Conservation (phyloP, 306 rosid genomes). For the Dryas drummondii region DNA sequence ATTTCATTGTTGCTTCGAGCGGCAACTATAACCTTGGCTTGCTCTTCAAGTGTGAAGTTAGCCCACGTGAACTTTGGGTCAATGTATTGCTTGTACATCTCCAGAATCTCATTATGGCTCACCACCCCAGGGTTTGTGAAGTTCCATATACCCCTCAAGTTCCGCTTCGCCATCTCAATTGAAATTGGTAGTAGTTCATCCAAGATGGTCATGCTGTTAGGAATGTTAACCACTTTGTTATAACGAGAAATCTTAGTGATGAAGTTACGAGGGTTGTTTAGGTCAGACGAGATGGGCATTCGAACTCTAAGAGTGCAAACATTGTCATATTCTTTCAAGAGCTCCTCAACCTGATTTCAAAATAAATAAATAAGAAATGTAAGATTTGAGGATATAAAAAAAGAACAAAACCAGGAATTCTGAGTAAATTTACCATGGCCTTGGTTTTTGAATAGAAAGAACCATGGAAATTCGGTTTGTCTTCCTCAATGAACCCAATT, state of each 20-base stretch:
- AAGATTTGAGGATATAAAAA: background rate
- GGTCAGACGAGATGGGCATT: constrained; percentile 89
- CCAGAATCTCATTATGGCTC: constrained; percentile 82
- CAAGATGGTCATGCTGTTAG: constrained; percentile 89
- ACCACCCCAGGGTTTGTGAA: constrained; percentile 89
- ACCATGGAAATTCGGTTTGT: constrained; percentile 74
- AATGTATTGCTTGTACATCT: constrained; percentile 78
- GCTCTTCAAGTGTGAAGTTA: constrained; percentile 85
- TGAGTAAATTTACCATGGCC: constrained; percentile 63
- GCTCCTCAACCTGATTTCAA: constrained; percentile 71
- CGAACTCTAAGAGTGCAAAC: constrained; percentile 91
- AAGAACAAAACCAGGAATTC: background rate
- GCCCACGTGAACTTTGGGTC: constrained; percentile 65
- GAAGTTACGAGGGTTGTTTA: constrained; percentile 85
- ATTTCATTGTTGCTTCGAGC: constrained; percentile 89
- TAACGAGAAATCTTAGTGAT: constrained; percentile 86
- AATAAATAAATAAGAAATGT: background rate
- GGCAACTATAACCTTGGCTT: constrained; percentile 86
- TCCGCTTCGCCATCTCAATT: constrained; percentile 83
- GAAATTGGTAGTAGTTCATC: constrained; percentile 86
- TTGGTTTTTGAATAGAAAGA: constrained; percentile 91
- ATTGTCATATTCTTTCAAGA: constrained; percentile 75
- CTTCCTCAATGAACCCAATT: constrained; percentile 86
- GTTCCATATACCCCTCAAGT: constrained; percentile 88
- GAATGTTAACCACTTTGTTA: constrained; percentile 80